Percentiles rank a stretch among this genome's conserved stretches.
Evolutionary conservation across 441 rosid species (phyloP).

Genomic region (Populus hybrid): DNA sequence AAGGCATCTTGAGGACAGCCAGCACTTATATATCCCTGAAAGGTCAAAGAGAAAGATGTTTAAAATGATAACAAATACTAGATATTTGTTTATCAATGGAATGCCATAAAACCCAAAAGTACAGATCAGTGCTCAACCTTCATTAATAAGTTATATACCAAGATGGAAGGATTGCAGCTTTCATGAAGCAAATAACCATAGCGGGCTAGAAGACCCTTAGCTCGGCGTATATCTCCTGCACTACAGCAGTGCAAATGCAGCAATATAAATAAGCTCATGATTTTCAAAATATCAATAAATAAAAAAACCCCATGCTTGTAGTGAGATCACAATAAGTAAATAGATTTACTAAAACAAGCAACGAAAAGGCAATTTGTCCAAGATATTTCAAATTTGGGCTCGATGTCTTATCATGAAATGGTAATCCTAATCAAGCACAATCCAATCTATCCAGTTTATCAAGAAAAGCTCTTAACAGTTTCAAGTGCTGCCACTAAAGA

Average conservation of each 20-base stretch:
- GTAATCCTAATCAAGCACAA: no score
- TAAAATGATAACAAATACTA: background rate
- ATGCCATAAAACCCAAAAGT: background rate
- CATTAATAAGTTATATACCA: conserved; percentile 65
- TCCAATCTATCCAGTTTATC: no score
- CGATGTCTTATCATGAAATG: no score
- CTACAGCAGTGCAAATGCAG: conserved; percentile 43
- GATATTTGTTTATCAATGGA: background rate
- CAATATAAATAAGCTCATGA: no score
- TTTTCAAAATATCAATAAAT: no score
- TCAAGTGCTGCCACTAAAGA: no score
- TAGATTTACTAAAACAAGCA: no score
- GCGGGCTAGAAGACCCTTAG: conserved; percentile 77
- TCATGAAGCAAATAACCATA: conserved; percentile 53
- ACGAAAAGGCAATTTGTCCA: no score
- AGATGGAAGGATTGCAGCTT: conserved; percentile 50
- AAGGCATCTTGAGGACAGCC: conserved; percentile 61
- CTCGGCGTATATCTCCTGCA: conserved; percentile 83
- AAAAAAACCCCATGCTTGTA: no score
- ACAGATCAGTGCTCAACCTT: conserved; percentile 42
- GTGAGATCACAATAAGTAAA: no score
- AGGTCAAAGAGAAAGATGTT: conserved; percentile 5
- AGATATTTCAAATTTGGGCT: no score
- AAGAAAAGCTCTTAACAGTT: no score
- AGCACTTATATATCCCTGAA: conserved; percentile 54